Evolutionary conservation across 1,139 yeast species (phyloP), one percentile per base, ranked within the genome.

Genomic region (Groenewaldozyma sp.): DNA sequence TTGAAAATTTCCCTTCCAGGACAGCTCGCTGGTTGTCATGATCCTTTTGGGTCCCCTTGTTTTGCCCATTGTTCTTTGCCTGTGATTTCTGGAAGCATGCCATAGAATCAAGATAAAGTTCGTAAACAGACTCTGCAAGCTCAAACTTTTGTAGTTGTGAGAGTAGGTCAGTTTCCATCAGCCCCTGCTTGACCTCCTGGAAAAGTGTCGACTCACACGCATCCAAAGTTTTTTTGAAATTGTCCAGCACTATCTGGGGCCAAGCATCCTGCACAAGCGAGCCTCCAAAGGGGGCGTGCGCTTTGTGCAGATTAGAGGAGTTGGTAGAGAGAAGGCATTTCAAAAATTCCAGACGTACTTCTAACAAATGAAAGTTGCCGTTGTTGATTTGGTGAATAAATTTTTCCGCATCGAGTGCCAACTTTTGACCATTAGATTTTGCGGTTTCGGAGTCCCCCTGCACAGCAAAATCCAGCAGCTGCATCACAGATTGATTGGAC

Each of bases 81-180:
- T 9, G 13, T 5, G 6, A 4, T 39, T 44, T 37, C 3, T 35
- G 42, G 2, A 44, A 39, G 6, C 41, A 32, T 10, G 55, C 28
- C 46, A 61, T 71, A 2, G 52, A 46, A 52, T 83, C 83, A 0
- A 77, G 67, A 22, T 81, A 55, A 0, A 79, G 49, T 50, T 83
- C 95, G 47, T 67, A 70, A 0, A 80, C 53, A 0, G 74, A 63
- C 16, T 63, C 50, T 13, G 60, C 47, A 3, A 58, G 39, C 7
- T 38, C 44, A 13, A 50, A 36, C n/a, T 10, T 31, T 18, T 13
- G 29, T 20, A 20, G 13, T 20, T 29, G 18, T 18, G 14, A 28
- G 19, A n/a, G 18, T 28, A 4, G 17, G 6, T 21, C 17, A 18
- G 24, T 16, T 3, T 17, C 6, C 6, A 37, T 20, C 28, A 45